A percentile compares a stretch with the other conserved stretches of the same genome.
These are phyloP conservation scores for Boletus bicolor DNA, from an alignment of 768 basidiomycete species.

Conservation along the genomic window DNA sequence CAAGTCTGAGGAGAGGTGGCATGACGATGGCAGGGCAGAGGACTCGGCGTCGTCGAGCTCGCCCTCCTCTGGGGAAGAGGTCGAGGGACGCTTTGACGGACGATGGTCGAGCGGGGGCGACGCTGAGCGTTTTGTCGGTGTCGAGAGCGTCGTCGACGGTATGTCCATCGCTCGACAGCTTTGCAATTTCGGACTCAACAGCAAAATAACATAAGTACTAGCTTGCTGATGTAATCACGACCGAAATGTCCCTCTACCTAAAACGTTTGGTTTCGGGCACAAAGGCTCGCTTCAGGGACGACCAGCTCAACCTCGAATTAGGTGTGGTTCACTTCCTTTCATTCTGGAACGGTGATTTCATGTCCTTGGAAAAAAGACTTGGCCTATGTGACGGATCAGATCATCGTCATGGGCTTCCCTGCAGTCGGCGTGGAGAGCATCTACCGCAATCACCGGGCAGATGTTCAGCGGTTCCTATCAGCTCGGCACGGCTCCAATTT, in stretches of 20 bases:
- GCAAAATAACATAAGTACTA: neutral
- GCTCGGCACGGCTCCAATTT: slow-evolving; percentile 71
- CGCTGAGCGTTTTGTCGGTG: slow-evolving; percentile 50
- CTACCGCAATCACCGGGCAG: slow-evolving; percentile 76
- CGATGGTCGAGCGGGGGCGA: slow-evolving; percentile 52
- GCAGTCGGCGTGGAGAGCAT: slow-evolving; percentile 73
- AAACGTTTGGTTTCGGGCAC: slow-evolving; percentile 76
- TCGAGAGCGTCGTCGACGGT: slow-evolving; percentile 13
- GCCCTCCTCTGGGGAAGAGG: slow-evolving; percentile 76
- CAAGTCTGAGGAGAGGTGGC: slow-evolving; percentile 12
- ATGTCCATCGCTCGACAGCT: slow-evolving; percentile 15
- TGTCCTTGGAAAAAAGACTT: slow-evolving; percentile 40
- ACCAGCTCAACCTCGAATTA: slow-evolving; percentile 63
- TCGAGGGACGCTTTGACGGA: slow-evolving; percentile 51
- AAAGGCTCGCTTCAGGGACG: slow-evolving; percentile 75
- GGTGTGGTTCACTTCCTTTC: slow-evolving; percentile 38
- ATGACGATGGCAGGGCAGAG: slow-evolving; percentile 2
- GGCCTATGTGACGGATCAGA: slow-evolving; percentile 66
- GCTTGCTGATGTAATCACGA: slow-evolving; percentile 20
- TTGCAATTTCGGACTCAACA: neutral
- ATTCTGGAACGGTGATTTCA: slow-evolving; percentile 10
- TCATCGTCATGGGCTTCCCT: slow-evolving; percentile 85
- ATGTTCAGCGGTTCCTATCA: slow-evolving; percentile 73
- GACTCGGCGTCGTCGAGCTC: slow-evolving; percentile 63
- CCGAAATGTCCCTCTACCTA: slow-evolving; percentile 54